Evolutionary conservation across 2,329 filamentous ascomycete genomes (phyloP), one percentile per base, ranked within the genome.

Genomic region (Aspergillus fructus): DNA sequence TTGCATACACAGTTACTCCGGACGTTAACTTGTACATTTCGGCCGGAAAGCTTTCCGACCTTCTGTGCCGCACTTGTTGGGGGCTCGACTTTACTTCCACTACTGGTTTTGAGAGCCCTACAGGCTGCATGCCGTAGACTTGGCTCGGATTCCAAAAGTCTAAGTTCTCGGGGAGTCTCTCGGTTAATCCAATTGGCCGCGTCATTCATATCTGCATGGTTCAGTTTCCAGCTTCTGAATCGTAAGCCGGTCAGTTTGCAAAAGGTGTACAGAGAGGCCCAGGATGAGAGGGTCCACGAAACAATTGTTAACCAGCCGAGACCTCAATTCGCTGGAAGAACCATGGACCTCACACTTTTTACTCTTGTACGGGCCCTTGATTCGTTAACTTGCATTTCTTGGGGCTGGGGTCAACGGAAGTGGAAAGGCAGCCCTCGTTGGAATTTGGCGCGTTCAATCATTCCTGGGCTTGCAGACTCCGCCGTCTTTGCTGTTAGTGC

Each of bases 271-370:
- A 42, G 40, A 34, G 49, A 53, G 48, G 49, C 55, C 41, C 49
- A 33, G 17, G 42, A 56, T 49, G 55, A 48, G 13, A 49, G 49
- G 40, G 37, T 34, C 21, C 50, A 59, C 41, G 53, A 53, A 43
- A 56, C 56, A 33, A 50, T 37, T 45, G 47, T 21, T 33, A 48
- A 8, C 41, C 50, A 47, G 30, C 24, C 52, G 23, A 54, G 52
- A 30, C 70, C 70, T 41, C 66, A 68, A 23, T 71, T 82, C 59
- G 89, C 87, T 11, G 91, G 91, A 45, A 85, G 87, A 64, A 93
- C 91, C 2, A 81, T 96, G 59, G 91, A 96, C 69, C 79, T 96
- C 33, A 93, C 90, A 0, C 78, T 96, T n/a, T 93, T 94, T 69
- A 85, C 89, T 11, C 79, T 84, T 46, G 86, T 85, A 11, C 82